A percentile compares a stretch with the other conserved stretches of the same genome.
Conservation (phyloP, 2,329 filamentous ascomycete genomes). For the Lachnum nothofagi region DNA sequence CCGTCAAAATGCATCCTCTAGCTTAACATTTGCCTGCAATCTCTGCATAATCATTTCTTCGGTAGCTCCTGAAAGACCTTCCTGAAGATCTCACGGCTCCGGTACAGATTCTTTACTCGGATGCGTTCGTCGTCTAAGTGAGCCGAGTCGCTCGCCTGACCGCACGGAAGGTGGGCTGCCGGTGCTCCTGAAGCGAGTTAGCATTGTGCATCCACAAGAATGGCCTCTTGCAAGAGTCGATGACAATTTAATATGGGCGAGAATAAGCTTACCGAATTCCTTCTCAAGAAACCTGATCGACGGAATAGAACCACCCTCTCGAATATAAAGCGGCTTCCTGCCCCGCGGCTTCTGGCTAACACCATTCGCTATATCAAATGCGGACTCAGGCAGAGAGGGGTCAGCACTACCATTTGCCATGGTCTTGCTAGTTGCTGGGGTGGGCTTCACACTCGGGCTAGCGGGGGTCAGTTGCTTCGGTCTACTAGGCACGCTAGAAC, state of each 20-base stretch:
- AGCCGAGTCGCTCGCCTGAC: constrained; percentile 87
- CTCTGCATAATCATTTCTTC: constrained; percentile 23
- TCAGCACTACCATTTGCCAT: constrained; percentile 42
- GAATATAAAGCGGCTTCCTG: constrained; percentile 78
- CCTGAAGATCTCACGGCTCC: constrained; percentile 86
- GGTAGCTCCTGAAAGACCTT: constrained; percentile 60
- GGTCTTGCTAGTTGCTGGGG: constrained; percentile 47
- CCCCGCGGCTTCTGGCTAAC: constrained; percentile 17
- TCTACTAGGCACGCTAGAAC: constrained; percentile 38
- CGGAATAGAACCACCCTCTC: constrained; percentile 92
- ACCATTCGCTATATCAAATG: not conserved
- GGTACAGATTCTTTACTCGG: constrained; percentile 78
- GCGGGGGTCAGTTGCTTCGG: constrained; percentile 18
- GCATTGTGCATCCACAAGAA: too few species aligned
- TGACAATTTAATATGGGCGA: too few species aligned
- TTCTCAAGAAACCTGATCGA: constrained; percentile 92
- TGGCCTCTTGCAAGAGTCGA: too few species aligned
- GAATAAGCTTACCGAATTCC: too few species aligned
- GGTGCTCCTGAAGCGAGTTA: too few species aligned
- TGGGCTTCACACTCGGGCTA: constrained; percentile 34
- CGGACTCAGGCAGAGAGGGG: constrained; percentile 28
- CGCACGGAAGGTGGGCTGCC: constrained; percentile 87
- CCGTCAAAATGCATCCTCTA: too few species aligned
- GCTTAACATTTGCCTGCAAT: too few species aligned
- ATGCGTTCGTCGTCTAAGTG: constrained; percentile 96